Conservation (phyloP, 192 early-diverging fungal species). For the Coemansia sp. region DNA sequence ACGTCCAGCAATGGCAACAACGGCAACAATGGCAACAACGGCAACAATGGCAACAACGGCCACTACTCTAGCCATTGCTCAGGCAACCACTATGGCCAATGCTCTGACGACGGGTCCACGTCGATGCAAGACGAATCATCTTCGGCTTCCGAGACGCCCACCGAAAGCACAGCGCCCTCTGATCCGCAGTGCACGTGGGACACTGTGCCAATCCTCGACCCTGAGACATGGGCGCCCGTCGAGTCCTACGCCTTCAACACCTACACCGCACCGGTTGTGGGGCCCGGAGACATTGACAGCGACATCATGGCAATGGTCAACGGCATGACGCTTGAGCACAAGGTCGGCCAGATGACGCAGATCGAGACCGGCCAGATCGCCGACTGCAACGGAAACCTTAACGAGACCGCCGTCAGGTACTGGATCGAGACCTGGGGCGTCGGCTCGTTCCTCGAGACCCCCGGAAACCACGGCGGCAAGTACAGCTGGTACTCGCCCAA, state of each 20-base stretch:
- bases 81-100: not conserved
- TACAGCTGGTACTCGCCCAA: slow-evolving; percentile 56
- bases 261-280: not conserved
- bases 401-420: slow-evolving; percentile 50
- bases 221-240: slow-evolving; percentile 3
- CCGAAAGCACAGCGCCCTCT: not conserved
- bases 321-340: slow-evolving; percentile 50
- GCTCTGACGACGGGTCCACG: not conserved
- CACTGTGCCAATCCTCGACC: slow-evolving; percentile 12
- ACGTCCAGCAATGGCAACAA: not conserved
- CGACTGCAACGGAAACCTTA: slow-evolving; percentile 50
- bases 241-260: slow-evolving; percentile 5
- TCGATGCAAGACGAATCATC: not conserved
- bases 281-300: slow-evolving; percentile 32
- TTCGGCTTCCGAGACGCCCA: not conserved
- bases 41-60: not conserved
- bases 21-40: not conserved
- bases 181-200: slow-evolving; percentile 1
- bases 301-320: slow-evolving; percentile 50
- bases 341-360: slow-evolving; percentile 66
- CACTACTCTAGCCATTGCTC: not conserved
- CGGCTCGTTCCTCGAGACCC: slow-evolving; percentile 61
- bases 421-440: slow-evolving; percentile 58
- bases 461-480: slow-evolving; percentile 56
- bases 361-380: slow-evolving; percentile 56